A percentile compares a stretch with the other conserved stretches of the same genome.
These are phyloP conservation scores for Paramecium sexaurelia DNA, from an alignment of 73 alveolate genomes.

Conservation along the genomic window DNA sequence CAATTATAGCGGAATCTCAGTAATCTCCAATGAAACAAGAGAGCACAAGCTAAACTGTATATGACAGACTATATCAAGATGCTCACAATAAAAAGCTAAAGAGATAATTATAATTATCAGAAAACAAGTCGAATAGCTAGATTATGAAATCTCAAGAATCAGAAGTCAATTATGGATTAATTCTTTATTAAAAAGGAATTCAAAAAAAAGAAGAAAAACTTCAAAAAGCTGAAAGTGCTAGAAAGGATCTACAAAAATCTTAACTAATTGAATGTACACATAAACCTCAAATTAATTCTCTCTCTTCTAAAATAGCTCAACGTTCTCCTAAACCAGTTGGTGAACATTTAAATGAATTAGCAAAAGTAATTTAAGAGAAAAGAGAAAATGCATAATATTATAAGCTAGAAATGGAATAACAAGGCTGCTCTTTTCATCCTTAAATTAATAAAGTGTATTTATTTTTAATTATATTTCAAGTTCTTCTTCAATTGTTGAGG, in stretches of 20 bases:
- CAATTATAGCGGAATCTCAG: not conserved
- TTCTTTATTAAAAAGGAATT: constrained; percentile 41
- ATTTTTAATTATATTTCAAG: not conserved
- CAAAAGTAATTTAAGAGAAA: not conserved
- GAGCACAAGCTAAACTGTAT: not conserved
- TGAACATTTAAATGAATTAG: constrained; percentile 28
- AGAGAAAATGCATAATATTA: constrained; percentile 2
- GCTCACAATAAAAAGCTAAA: constrained; percentile 44
- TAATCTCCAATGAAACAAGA: not conserved
- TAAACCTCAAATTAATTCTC: not conserved
- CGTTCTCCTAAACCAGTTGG: constrained; percentile 17
- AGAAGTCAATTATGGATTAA: constrained; percentile 39
- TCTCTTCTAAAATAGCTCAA: not conserved
- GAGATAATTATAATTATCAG: not conserved
- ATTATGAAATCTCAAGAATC: constrained; percentile 35
- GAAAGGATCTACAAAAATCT: constrained; percentile 2
- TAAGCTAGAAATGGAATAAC: not conserved
- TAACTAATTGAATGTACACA: constrained; percentile 31
- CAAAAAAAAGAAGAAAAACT: constrained; percentile 8
- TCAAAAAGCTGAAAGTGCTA: constrained; percentile 43
- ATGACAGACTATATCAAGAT: constrained; percentile 54
- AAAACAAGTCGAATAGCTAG: not conserved
- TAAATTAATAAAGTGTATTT: not conserved
- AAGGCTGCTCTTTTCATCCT: constrained; percentile 40
- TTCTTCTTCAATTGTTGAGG: constrained; percentile 1